Base-by-base conservation (phyloP, 2,329 filamentous ascomycete species). In the Pestalotiopsis sp. region DNA sequence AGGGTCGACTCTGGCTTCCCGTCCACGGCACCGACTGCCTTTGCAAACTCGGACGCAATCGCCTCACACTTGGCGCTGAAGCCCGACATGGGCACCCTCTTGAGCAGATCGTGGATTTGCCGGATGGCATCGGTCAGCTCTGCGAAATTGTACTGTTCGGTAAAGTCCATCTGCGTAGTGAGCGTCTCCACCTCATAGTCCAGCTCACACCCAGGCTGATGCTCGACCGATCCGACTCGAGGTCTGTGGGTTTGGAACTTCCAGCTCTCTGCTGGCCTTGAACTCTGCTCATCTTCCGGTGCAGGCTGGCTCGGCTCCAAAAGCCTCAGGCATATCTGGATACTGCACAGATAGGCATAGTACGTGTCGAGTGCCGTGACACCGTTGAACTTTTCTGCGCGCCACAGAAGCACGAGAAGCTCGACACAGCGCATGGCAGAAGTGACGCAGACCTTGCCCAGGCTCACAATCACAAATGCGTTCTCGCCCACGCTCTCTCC, bases 41-140 rank as follows among this genome's bases (percentile, higher is more conserved):
- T 72, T 4, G 72, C 73, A 45, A 75, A 72, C 41, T 75, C 73
- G 56, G 71, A 67, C 11, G 74, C 69, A 11, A 70, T 70, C 56
- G 72, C 73, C 2, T 72, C 72, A 52, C 73, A 75, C 38, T 71
- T 73, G 23, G 74, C 74, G 49, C 72, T 74, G 52, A 73, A 74
- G 7, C 74, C 74, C 56, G 72, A 75, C 27, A 75, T 70, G 25
- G 75, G 73, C 12, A 74, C 72, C 6, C 66, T 72, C 36, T 72
- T 68, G 67, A 75, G 72, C 38, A 74, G 68, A 11, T 72, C 66
- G 62, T 72, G 72, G 11, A 75, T 66, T 25, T 71, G 68, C 14
- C 67, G 63, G 7, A 75, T 73, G 7, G 49, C 57, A 4, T 69
- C 67, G 25, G 52, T 70, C 66, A 75, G 71, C 62, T 75, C 67